These are phyloP conservation scores for Talaromyces nanjingensis DNA, from an alignment of 495 filamentous ascomycete genomes.

Conservation along the genomic window DNA sequence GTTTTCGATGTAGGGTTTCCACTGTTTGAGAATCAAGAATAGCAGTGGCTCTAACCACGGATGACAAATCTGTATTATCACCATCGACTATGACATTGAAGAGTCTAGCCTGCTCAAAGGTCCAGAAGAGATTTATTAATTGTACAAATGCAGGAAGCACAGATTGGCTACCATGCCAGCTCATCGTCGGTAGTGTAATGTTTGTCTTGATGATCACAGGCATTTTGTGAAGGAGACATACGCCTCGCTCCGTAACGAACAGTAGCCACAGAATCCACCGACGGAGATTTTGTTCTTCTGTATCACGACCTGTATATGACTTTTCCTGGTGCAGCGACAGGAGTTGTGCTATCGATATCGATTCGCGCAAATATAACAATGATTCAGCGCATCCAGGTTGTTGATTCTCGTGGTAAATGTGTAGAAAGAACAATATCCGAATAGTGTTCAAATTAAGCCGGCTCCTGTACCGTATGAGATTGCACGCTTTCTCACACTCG, in stretches of 20 bases:
- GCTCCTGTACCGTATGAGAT: background rate
- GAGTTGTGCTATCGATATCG: slow-evolving; percentile 39
- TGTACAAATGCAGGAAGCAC: slow-evolving; percentile 36
- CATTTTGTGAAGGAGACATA: slow-evolving; percentile 38
- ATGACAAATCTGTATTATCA: background rate
- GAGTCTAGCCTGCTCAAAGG: slow-evolving; percentile 30
- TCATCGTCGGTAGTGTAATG: slow-evolving; percentile 21
- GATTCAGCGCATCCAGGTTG: slow-evolving; percentile 32
- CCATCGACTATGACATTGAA: slow-evolving; percentile 28
- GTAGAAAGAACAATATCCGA: slow-evolving; percentile 36
- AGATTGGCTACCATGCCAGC: slow-evolving; percentile 21
- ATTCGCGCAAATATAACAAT: slow-evolving; percentile 33
- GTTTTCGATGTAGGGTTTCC: slow-evolving; percentile 21
- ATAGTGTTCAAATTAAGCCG: slow-evolving; percentile 17
- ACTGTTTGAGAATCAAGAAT: too few relatives aligned
- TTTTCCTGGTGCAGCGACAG: slow-evolving; percentile 32
- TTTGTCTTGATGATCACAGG: slow-evolving; percentile 30
- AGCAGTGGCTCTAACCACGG: too few relatives aligned
- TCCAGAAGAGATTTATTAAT: slow-evolving; percentile 35
- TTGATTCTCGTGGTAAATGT: slow-evolving; percentile 39
- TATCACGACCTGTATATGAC: slow-evolving; percentile 21
- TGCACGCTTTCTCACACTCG: slow-evolving; percentile 8
- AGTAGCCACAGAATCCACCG: slow-evolving; percentile 37
- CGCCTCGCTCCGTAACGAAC: slow-evolving; percentile 39
- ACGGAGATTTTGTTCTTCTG: slow-evolving; percentile 27